phyloP scores from a whole-genome alignment of 345 rosid species.

The Camelina neglecta region DNA sequence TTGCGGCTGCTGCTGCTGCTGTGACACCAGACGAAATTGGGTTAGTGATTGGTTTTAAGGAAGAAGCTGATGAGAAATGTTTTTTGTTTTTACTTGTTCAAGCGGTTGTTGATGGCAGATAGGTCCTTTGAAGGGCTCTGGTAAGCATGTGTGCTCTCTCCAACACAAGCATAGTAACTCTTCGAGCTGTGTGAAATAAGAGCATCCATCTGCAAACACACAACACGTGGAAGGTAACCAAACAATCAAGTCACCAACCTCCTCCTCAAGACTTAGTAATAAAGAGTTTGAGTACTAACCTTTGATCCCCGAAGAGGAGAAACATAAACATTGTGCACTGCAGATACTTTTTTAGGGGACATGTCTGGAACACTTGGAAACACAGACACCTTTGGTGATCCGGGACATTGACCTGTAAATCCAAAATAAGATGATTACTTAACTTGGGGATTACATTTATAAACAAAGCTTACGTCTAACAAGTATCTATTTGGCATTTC shows the following conservation, averaged over 20 bases:
- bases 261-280: slow-evolving; percentile 1
- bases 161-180: slow-evolving; percentile 97
- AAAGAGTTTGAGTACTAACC: slow-evolving; percentile 47
- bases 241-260: slow-evolving; percentile 9
- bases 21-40: slow-evolving; percentile 16
- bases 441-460: slow-evolving; percentile 13
- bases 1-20: slow-evolving; percentile 65
- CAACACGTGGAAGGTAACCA: slow-evolving; percentile 8
- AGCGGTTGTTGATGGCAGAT: slow-evolving; percentile 80
- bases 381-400: slow-evolving; percentile 80
- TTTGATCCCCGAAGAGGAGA: slow-evolving; percentile 95
- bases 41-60: neutral
- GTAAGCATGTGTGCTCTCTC: slow-evolving; percentile 96
- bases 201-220: slow-evolving; percentile 84
- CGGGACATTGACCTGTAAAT: slow-evolving; percentile 74
- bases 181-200: slow-evolving; percentile 80
- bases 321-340: slow-evolving; percentile 87
- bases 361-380: slow-evolving; percentile 94
- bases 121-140: slow-evolving; percentile 99
- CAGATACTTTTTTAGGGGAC: slow-evolving; percentile 96
- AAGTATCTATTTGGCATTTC: slow-evolving; percentile 7
- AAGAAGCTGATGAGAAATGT: slow-evolving; percentile 4
- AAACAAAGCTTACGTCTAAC: slow-evolving; percentile 16
- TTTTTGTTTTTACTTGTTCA: slow-evolving; percentile 55
- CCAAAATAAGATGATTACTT: slow-evolving; percentile 24